A percentile compares a stretch with the other conserved stretches of the same genome.
Conservation (phyloP, 1,284 basidiomycete species). For the Neonothopanus nambi region DNA sequence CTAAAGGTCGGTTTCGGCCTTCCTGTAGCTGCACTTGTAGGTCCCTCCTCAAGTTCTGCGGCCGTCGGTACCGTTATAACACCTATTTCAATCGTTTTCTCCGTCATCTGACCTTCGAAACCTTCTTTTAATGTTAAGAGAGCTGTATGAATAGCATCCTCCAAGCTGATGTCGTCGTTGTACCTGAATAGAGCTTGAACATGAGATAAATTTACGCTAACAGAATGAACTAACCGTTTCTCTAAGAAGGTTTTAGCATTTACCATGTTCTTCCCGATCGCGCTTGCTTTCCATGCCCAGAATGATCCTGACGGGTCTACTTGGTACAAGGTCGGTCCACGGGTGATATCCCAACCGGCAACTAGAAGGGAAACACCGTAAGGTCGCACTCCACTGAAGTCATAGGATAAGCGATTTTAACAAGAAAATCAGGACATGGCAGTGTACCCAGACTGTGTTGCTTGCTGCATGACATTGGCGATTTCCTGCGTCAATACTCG, state of each 20-base stretch:
- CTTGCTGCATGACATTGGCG: conserved; percentile 98
- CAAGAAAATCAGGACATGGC: conserved; percentile 5
- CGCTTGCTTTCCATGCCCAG: conserved; percentile 99
- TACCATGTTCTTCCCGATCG: conserved; percentile 99
- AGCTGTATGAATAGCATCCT: conserved; percentile 99
- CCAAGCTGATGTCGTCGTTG: conserved; percentile 98
- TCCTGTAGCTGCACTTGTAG: conserved; percentile 71
- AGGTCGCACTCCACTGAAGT: conserved; percentile 88
- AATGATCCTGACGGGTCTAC: conserved; percentile 98
- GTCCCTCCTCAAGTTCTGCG: conserved; percentile 74
- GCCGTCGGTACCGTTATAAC: conserved; percentile 86
- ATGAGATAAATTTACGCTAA: conserved; percentile 9
- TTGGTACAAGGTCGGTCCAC: conserved; percentile 94
- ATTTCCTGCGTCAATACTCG: conserved; percentile 96
- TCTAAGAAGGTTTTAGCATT: conserved; percentile 99
- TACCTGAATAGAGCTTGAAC: conserved; percentile 62
- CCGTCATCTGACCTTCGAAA: conserved; percentile 99
- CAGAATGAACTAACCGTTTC: conserved; percentile 71
- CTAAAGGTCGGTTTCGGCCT: conserved; percentile 87
- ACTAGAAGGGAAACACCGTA: conserved; percentile 97
- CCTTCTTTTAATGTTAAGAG: conserved; percentile 98
- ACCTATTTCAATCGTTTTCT: conserved; percentile 99
- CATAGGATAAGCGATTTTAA: conserved; percentile 23
- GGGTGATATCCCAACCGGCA: conserved; percentile 92
- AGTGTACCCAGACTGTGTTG: conserved; percentile 94